A percentile compares a stretch with the other conserved stretches of the same genome.
phyloP scores from a whole-genome alignment of 1,284 basidiomycete genomes.

The Leccinum griseonigrum region DNA sequence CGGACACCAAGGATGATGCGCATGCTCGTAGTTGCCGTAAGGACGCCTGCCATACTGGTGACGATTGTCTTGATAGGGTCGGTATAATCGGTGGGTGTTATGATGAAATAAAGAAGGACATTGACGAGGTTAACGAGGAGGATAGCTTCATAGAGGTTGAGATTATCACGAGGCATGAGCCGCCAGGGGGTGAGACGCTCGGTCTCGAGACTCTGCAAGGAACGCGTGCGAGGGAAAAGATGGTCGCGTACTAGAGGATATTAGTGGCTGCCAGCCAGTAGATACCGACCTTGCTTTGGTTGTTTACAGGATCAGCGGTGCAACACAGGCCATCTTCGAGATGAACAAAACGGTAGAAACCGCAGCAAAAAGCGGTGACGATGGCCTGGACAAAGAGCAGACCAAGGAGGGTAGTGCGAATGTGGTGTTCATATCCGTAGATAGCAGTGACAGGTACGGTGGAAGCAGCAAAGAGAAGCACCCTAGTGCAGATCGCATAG shows the following conservation, averaged over 20 bases:
- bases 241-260: conserved; percentile 48
- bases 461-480: conserved; percentile 71
- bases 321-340: conserved; percentile 71
- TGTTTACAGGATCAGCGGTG: conserved; percentile 72
- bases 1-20: conserved; percentile 78
- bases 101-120: conserved; percentile 79
- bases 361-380: conserved; percentile 66
- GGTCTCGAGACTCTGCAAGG: conserved; percentile 54
- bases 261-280: conserved; percentile 74
- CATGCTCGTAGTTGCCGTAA: conserved; percentile 80
- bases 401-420: conserved; percentile 54
- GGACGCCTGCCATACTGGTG: conserved; percentile 75
- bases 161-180: conserved; percentile 80
- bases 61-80: conserved; percentile 80
- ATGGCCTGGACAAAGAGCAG: conserved; percentile 67
- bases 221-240: conserved; percentile 62
- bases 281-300: conserved; percentile 66
- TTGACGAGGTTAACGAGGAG: conserved; percentile 76
- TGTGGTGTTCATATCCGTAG: conserved; percentile 56
- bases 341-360: conserved; percentile 73
- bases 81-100: conserved; percentile 52
- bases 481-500: conserved; percentile 77
- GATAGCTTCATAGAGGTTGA: conserved; percentile 78
- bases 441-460: conserved; percentile 47
- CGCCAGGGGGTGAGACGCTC: conserved; percentile 70